These are phyloP conservation scores for Castanea mollissima DNA, from an alignment of 306 rosid species.

Conservation along the genomic window DNA sequence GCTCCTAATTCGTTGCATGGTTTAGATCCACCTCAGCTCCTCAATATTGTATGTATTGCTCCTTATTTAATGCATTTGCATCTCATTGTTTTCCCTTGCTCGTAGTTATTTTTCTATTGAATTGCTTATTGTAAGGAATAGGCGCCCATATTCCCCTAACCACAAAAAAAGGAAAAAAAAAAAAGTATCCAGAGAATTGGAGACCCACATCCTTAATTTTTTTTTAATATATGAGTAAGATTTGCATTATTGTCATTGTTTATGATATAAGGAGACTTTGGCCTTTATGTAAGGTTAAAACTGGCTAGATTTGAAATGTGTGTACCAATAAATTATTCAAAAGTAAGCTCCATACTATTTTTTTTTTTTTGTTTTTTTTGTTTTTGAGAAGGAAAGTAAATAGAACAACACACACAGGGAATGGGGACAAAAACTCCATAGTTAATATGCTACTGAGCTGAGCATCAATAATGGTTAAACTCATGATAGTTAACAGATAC, in stretches of 20 bases:
- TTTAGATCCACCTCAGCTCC: slow-evolving; percentile 29
- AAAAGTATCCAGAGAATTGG: background rate
- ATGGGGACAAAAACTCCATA: no score
- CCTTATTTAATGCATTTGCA: background rate
- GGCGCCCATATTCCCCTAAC: no score
- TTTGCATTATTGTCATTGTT: background rate
- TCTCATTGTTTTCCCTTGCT: slow-evolving; percentile 5
- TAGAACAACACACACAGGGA: no score
- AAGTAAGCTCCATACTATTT: no score
- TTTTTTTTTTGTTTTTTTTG: no score
- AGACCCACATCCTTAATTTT: background rate
- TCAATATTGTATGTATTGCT: slow-evolving; percentile 16
- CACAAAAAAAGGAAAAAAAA: no score
- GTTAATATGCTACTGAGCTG: no score
- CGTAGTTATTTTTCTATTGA: background rate
- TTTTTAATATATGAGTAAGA: background rate
- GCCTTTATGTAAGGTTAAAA: background rate
- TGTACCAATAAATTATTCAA: background rate
- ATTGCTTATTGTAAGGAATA: background rate
- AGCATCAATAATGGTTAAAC: no score
- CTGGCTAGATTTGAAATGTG: background rate
- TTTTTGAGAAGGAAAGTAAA: no score
- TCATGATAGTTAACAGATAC: no score
- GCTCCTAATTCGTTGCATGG: slow-evolving; percentile 40
- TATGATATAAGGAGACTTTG: background rate